Evolutionary conservation across 345 rosid genomes (phyloP), one percentile per base, ranked within the genome.

Genomic region (Acer yangbiense): DNA sequence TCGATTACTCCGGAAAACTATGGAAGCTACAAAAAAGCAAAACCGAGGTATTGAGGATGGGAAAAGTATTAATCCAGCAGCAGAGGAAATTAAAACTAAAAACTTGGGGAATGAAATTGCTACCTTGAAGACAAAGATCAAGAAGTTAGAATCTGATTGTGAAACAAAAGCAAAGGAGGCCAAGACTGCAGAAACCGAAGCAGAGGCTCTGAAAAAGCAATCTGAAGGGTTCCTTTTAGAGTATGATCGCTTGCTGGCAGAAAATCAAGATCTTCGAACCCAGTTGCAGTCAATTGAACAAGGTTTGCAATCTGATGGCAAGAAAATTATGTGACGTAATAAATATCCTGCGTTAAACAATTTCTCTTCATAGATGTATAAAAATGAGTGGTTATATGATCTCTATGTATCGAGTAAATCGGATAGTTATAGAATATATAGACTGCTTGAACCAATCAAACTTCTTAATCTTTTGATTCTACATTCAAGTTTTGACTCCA

Each of bases 21-120:
- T 89, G 92, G 97, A 94, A 79, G 84, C 83, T 65, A 87, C 85
- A 25, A 94, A 92, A 92, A 92, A 89, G 81, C 94, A 91, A 72
- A 86, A 74, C 82, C 85, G 90, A 74, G 80, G 97, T 10, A 64
- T 78, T 7, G 94, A 90, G 14, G 95, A 90, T 21, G 90, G 85
- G 12, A 90, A 90, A 63, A 85, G 65, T 74, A 82, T 85, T 27
- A 85, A 67, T 3, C 78, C 87, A 0, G 91, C 79, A 8, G 88
- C 87, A 1, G 92, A 80, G 6, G 88, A 91, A 80, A 77, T 55
- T 20, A 91, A 91, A 80, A 77, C 64, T 18, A 91, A 90, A 82
- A 77, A 68, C 3, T 75, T 88, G 27, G 85, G 78, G 23, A 93
- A 86, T 78, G 90, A 94, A 79, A 79, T 89, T 65, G 64, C 79